A percentile compares a stretch with the other conserved stretches of the same genome.
Evolutionary conservation across 257 asterid genomes (phyloP).

Genomic region (Solanum tacnaense): DNA sequence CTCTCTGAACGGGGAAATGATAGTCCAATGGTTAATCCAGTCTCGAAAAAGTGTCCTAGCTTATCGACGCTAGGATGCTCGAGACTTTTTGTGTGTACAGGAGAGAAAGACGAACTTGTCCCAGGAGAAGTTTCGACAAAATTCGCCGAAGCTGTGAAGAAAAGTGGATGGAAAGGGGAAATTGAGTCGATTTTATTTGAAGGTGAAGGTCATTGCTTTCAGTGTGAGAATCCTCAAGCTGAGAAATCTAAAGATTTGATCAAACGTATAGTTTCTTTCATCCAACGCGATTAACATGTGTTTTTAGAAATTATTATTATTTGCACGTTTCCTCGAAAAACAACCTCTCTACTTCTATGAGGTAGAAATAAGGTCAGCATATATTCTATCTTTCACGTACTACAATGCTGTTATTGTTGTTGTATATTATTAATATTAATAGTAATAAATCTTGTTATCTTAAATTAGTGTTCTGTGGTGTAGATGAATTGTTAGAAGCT

Average conservation of each 20-base stretch:
- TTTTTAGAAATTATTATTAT: too few relatives aligned
- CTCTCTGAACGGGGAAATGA: not conserved
- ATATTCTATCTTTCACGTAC: too few relatives aligned
- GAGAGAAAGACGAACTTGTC: not conserved
- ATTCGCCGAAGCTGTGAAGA: not conserved
- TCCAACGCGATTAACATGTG: not conserved
- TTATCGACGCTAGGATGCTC: not conserved
- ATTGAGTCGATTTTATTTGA: not conserved
- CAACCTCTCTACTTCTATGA: too few relatives aligned
- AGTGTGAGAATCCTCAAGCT: not conserved
- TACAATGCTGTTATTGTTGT: too few relatives aligned
- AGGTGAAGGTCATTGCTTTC: conserved; percentile 18
- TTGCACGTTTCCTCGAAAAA: too few relatives aligned
- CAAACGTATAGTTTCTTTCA: not conserved
- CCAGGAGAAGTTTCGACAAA: not conserved
- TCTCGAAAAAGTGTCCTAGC: not conserved
- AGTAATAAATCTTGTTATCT: too few relatives aligned
- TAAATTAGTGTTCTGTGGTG: not conserved
- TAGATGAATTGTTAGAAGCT: not conserved
- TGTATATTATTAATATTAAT: too few relatives aligned
- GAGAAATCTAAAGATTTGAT: conserved; percentile 1
- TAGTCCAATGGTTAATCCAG: conserved; percentile 8
- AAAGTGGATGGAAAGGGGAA: conserved; percentile 10
- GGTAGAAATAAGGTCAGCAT: too few relatives aligned
- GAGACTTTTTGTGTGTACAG: not conserved